These are phyloP conservation scores for Metarhizium guizhouense DNA, from an alignment of 2,329 filamentous ascomycete genomes.

Conservation along the genomic window DNA sequence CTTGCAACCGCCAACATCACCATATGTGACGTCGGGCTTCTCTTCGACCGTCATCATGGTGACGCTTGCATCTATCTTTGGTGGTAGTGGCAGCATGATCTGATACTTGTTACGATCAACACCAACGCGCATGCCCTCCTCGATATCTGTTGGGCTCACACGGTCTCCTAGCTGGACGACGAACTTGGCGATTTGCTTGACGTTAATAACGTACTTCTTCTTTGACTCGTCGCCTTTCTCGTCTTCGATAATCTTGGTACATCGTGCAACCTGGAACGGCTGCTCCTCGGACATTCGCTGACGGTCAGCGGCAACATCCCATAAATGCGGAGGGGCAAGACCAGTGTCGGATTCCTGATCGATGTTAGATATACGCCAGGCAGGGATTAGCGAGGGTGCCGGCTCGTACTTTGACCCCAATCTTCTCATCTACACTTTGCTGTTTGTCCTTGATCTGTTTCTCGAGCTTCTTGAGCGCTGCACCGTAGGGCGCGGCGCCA, in stretches of 20 bases:
- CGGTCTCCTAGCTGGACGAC: conserved; percentile 96
- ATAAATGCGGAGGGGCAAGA: conserved; percentile 94
- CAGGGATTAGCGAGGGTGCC: not conserved
- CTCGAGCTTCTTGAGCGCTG: conserved; percentile 91
- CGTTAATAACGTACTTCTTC: conserved; percentile 99
- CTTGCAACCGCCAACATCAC: conserved; percentile 97
- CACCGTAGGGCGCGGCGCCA: conserved; percentile 90
- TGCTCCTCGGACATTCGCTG: conserved; percentile 99
- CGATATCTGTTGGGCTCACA: conserved; percentile 96
- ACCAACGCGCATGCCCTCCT: conserved; percentile 97
- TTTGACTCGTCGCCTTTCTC: conserved; percentile 89
- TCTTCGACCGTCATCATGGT: conserved; percentile 99
- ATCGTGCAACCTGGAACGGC: conserved; percentile 91
- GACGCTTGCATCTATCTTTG: conserved; percentile 97
- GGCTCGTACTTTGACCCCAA: conserved; percentile 62
- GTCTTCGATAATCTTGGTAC: conserved; percentile 98
- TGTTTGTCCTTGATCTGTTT: conserved; percentile 99
- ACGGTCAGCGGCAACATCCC: conserved; percentile 95
- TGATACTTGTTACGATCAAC: conserved; percentile 99
- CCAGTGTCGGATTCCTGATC: conserved; percentile 94
- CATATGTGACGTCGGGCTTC: conserved; percentile 98
- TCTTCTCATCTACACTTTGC: conserved; percentile 97
- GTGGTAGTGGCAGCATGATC: conserved; percentile 89
- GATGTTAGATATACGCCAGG: conserved; percentile 11
- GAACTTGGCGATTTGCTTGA: conserved; percentile 99